Evolutionary conservation across 225 moss, liverwort and hornwort genomes (phyloP), one percentile per base, ranked within the genome.

Genomic region (Physcomitrellopsis africana): DNA sequence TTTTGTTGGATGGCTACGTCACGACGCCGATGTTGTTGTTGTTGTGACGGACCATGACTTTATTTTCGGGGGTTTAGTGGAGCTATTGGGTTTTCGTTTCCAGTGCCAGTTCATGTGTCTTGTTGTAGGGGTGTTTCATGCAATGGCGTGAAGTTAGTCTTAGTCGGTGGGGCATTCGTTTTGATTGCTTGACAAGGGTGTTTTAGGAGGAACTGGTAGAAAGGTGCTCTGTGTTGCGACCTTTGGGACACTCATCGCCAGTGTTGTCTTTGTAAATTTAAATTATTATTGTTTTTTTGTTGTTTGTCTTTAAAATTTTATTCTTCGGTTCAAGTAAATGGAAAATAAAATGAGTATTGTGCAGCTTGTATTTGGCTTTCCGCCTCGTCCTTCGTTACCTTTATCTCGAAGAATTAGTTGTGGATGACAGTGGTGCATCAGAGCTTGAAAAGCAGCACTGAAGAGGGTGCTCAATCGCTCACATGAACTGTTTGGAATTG

Each of bases 351-450:
- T 82, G 70, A 65, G 70, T 32, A 61, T 29, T 23, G 72, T 68
- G 79, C 32, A 0, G 63, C 45, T 63, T 26, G 7, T 41, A 11
- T 70, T 53, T 70, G 70, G 53, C 69, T 18, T 17, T 66, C 43
- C 43, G 42, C 46, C 41, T 63, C 19, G 29, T 47, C 16, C 2
- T 46, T 46, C 26, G 73, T 68, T 51, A 17, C 49, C 22, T 60
- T 61, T 27, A 20, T 3, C 43, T 14, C 7, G 75, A 56, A 51
- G 45, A 57, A 59, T 22, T 64, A 37, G 67, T 51, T 56, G 57
- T 32, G 72, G 45, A 67, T 74, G 74, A 47, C 60, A 64, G 37
- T 74, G 69, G 15, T 67, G 75, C 53, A 66, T 66, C 54, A 42
- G 66, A 69, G 42, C 37, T 60, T 48, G 26, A 45, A 54, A 65